Conservation (phyloP, 306 rosid species). For the Quercus engelmannii region DNA sequence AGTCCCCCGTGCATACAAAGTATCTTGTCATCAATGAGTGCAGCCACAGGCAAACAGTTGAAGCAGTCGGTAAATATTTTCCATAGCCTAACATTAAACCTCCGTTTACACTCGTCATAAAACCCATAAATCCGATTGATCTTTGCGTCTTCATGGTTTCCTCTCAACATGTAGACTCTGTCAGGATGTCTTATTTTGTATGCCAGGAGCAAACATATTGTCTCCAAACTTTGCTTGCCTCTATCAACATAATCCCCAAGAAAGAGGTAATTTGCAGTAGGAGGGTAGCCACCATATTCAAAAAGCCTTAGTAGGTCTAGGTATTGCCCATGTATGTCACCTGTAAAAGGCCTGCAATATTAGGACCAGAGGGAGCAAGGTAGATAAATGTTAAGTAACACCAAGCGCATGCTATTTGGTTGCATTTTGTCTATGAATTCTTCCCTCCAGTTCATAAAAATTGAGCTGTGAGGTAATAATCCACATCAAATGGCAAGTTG, state of each 20-base stretch:
- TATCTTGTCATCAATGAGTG: conserved; percentile 66
- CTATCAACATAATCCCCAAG: conserved; percentile 87
- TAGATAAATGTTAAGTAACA: conserved; percentile 6
- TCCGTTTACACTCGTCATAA: conserved; percentile 85
- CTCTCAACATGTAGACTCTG: conserved; percentile 61
- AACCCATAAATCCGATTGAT: conserved; percentile 82
- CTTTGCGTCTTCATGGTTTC: conserved; percentile 93
- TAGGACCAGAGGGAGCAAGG: conserved; percentile 15
- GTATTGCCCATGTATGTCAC: conserved; percentile 89
- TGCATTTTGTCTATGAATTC: neutral
- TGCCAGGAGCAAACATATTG: conserved; percentile 79
- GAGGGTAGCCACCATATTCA: conserved; percentile 74
- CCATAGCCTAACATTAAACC: conserved; percentile 85
- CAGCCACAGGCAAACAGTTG: conserved; percentile 84
- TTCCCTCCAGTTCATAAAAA: neutral
- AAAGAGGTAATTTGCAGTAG: conserved; percentile 70
- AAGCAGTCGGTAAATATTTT: conserved; percentile 82
- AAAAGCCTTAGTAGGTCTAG: conserved; percentile 71
- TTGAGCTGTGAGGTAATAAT: neutral
- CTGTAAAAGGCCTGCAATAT: conserved; percentile 42
- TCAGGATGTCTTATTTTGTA: conserved; percentile 77
- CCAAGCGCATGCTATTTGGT: neutral
- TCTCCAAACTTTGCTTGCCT: conserved; percentile 92
- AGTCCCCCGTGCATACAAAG: conserved; percentile 88
- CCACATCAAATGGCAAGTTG: neutral